Conservation (phyloP, 768 basidiomycete genomes). For the Tephrocybe sp. region DNA sequence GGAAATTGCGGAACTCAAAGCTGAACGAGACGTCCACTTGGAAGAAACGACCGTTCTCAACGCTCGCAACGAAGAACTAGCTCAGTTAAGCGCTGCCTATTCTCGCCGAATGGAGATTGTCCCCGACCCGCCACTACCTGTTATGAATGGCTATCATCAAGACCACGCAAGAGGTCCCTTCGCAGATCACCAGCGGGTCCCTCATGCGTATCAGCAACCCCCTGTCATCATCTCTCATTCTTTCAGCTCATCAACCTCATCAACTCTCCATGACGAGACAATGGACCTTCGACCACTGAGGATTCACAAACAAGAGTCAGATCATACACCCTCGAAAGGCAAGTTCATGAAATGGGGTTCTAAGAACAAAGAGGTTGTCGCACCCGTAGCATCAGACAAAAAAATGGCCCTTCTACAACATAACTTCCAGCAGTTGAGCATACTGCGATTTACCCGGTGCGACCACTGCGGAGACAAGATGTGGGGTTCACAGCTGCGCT, state of each 20-base stretch:
- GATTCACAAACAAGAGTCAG: conserved; percentile 45
- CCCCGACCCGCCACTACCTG: conserved; percentile 31
- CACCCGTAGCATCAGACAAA: conserved; percentile 27
- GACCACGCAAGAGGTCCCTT: conserved; percentile 21
- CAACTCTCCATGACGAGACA: conserved; percentile 49
- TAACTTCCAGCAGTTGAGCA: conserved; percentile 85
- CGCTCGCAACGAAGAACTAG: conserved; percentile 89
- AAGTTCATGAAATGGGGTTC: conserved; percentile 73
- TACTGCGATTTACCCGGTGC: conserved; percentile 87
- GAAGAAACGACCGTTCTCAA: conserved; percentile 93
- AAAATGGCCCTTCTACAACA: conserved; percentile 60
- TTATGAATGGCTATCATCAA: conserved; percentile 26
- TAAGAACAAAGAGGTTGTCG: conserved; percentile 46
- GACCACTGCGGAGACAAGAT: conserved; percentile 98
- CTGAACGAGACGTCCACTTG: conserved; percentile 80
- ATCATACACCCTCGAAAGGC: conserved; percentile 50
- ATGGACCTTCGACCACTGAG: conserved; percentile 37
- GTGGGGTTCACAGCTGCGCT: conserved; percentile 96
- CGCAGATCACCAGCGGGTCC: conserved; percentile 27
- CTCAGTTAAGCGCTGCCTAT: conserved; percentile 84
- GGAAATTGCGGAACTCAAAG: conserved; percentile 86
- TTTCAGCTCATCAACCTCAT: conserved; percentile 46
- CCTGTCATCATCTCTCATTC: conserved; percentile 32
- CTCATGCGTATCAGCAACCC: conserved; percentile 28
- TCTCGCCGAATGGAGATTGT: conserved; percentile 70